phyloP scores from a whole-genome alignment of 257 asterid species.

The Rehmannia glutinosa region DNA sequence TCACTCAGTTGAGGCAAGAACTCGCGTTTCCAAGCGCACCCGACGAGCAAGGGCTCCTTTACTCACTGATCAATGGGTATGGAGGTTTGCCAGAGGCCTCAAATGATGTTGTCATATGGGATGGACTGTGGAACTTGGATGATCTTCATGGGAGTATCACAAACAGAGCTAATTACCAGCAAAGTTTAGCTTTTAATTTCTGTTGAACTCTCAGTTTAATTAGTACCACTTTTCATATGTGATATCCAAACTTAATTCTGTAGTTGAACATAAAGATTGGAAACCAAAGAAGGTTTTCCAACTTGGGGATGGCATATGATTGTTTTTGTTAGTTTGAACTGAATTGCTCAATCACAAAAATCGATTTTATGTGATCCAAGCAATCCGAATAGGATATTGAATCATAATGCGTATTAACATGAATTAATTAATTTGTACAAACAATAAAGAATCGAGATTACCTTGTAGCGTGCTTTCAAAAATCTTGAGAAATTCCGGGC shows the following conservation, averaged over 20 bases:
- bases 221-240: neutral
- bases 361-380: too few relatives aligned
- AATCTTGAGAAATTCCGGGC: too few relatives aligned
- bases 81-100: conserved; percentile 26
- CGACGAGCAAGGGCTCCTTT: conserved; percentile 25
- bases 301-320: conserved; percentile 3
- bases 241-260: neutral
- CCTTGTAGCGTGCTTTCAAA: too few relatives aligned
- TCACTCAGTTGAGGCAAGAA: conserved; percentile 39
- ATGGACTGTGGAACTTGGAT: conserved; percentile 58
- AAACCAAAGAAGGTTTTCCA: conserved; percentile 34
- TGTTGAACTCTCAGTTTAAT: conserved; percentile 8
- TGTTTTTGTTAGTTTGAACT: too few relatives aligned
- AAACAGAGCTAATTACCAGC: conserved; percentile 21
- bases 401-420: too few relatives aligned
- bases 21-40: neutral
- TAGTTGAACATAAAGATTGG: conserved; percentile 18
- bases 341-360: too few relatives aligned
- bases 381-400: too few relatives aligned
- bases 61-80: conserved; percentile 31
- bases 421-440: too few relatives aligned
- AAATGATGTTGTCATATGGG: conserved; percentile 42
- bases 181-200: conserved; percentile 17
- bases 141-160: conserved; percentile 32
- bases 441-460: too few relatives aligned